Evolutionary conservation across 2,329 filamentous ascomycete genomes (phyloP), one percentile per base, ranked within the genome.

Genomic region (Epichloe sibirici): DNA sequence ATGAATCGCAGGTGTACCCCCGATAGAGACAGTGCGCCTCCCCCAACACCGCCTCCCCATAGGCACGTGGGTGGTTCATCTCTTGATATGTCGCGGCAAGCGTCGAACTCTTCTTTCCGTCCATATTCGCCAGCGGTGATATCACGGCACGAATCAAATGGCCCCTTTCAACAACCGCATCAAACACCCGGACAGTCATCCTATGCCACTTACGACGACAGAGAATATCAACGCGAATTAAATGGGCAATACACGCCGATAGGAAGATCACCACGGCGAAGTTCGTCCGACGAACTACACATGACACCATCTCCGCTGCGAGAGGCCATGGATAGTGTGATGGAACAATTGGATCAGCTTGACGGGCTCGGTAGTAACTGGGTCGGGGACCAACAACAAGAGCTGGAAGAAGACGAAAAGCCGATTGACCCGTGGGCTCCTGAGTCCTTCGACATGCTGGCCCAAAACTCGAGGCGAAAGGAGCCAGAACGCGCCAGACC

Each of bases 251-350:
- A 77, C 51, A 83, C 77, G 1, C 78, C 81, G 2, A 71, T 78
- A 55, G 75, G 67, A 57, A 74, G 74, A 6, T 88, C 86, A 1
- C 84, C 85, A 0, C 75, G 73, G 38, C 84, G 83, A 3, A 81
- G 81, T 4, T 90, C 88, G 5, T 82, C 86, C 2, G 80, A 76
- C 45, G 72, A 74, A 40, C 79, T 76, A 45, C 82, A 82, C 1
- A 73, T 88, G 65, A 98, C 93, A 0, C 93, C 93, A 1, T 97
- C 93, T 2, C 93, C 93, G 0, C 72, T 98, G 3, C 79, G 93
- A 54, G 89, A 90, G 66, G 93, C 93, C 1, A 98, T 98, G 90
- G 91, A 97, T 63, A 91, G 94, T 67, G 90, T 98, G 4, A 96
- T 97, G 82, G 89, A 93, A 58, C 94, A 93, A 52, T 70, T 98